These are phyloP conservation scores for Aspergillus bertholletiae DNA, from an alignment of 495 filamentous ascomycete genomes.

Conservation along the genomic window DNA sequence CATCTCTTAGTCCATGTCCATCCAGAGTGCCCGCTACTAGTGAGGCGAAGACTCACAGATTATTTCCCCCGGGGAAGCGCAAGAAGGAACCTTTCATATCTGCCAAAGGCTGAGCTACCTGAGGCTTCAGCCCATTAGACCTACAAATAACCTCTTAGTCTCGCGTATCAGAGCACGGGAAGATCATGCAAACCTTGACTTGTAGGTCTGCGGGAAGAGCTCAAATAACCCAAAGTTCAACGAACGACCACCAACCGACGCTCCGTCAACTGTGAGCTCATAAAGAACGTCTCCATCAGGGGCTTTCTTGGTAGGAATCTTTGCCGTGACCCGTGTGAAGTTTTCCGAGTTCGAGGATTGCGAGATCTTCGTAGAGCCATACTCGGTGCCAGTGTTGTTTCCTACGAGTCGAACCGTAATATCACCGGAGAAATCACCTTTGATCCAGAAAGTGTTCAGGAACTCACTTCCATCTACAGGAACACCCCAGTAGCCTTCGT, in stretches of 20 bases:
- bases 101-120: constrained; percentile 52
- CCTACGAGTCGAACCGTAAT: constrained; percentile 22
- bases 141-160: too few relatives aligned
- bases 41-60: constrained; percentile 29
- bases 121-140: constrained; percentile 53
- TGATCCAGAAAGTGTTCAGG: constrained; percentile 54
- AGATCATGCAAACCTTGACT: constrained; percentile 26
- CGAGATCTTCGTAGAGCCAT: constrained; percentile 18
- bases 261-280: constrained; percentile 50
- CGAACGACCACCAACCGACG: constrained; percentile 32
- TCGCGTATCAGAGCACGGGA: too few relatives aligned
- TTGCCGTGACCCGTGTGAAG: constrained; percentile 25
- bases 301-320: constrained; percentile 39
- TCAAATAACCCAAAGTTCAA: constrained; percentile 60
- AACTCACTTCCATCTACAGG: constrained; percentile 43
- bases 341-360: constrained; percentile 14
- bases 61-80: constrained; percentile 62
- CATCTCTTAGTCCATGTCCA: neutral
- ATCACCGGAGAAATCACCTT: constrained; percentile 23
- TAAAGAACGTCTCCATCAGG: constrained; percentile 59
- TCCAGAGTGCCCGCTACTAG: too few relatives aligned
- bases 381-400: constrained; percentile 19
- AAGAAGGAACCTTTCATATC: constrained; percentile 53
- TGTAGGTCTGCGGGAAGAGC: constrained; percentile 61
- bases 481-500: constrained; percentile 60